A percentile compares a stretch with the other conserved stretches of the same genome.
These are phyloP conservation scores for Stagonosporopsis vannaccii DNA, from an alignment of 2,329 filamentous ascomycete genomes.

Conservation along the genomic window DNA sequence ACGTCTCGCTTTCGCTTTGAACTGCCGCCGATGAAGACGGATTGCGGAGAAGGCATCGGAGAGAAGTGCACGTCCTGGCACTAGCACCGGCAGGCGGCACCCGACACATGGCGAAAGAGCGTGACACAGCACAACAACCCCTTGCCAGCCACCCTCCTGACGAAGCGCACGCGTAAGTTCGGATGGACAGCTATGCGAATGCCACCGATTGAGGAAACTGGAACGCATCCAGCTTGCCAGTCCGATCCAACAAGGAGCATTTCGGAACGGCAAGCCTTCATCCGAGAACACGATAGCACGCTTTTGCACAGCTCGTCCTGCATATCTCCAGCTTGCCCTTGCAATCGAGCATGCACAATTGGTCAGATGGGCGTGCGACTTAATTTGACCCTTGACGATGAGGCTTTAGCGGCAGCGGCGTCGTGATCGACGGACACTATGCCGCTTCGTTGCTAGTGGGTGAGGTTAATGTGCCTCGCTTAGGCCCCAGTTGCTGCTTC, in stretches of 20 bases:
- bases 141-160: neutral
- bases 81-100: neutral
- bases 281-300: neutral
- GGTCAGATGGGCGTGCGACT: neutral
- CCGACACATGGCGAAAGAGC: neutral
- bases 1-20: neutral
- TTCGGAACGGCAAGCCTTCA: neutral
- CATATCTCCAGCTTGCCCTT: neutral
- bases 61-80: neutral
- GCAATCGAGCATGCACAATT: conserved; percentile 1
- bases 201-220: neutral
- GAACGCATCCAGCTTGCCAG: neutral
- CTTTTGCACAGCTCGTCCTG: neutral
- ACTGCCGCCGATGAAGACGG: neutral
- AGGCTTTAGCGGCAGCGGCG: conserved; percentile 8
- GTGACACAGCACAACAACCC: neutral
- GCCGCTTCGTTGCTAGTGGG: neutral
- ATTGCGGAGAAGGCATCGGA: neutral
- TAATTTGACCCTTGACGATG: conserved; percentile 3
- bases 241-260: neutral
- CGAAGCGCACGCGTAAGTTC: neutral
- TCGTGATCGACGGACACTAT: conserved; percentile 15
- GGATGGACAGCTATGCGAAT: neutral
- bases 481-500: conserved; percentile 13
- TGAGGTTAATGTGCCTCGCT: conserved; percentile 5